Evolutionary conservation across 2,329 filamentous ascomycete species (phyloP).

Genomic region (Colletotrichum sp.): DNA sequence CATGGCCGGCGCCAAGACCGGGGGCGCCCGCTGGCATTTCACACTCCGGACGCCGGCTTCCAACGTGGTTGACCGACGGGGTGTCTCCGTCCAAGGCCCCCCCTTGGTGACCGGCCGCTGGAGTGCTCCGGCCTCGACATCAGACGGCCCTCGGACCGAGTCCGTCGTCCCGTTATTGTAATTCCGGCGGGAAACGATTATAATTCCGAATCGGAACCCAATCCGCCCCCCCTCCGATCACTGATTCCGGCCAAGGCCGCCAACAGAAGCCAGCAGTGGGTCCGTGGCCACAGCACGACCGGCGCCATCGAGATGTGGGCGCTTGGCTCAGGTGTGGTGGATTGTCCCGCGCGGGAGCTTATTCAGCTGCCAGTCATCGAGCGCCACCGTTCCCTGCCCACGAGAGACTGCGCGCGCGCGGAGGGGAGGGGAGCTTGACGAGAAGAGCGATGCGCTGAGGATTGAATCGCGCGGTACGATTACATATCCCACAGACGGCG

Average conservation of each 20-base stretch:
- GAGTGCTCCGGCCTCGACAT: not conserved
- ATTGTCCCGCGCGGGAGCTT: constrained; percentile 15
- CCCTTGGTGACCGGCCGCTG: not conserved
- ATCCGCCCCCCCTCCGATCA: not conserved
- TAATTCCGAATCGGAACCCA: not conserved
- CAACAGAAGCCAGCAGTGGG: not conserved
- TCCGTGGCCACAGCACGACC: not conserved
- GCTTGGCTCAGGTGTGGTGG: not conserved
- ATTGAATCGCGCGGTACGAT: not conserved
- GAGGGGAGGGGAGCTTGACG: not conserved
- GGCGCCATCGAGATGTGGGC: not conserved
- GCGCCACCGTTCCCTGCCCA: not conserved
- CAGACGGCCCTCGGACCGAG: not conserved
- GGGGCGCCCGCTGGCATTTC: not conserved
- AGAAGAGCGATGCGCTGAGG: not conserved
- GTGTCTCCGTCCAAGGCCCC: not conserved
- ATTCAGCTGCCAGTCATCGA: constrained; percentile 13
- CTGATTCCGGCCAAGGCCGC: not conserved
- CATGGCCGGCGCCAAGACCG: not conserved
- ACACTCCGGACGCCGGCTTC: not conserved
- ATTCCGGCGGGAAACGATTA: not conserved
- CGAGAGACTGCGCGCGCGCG: not conserved
- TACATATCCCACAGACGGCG: not conserved
- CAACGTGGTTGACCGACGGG: not conserved
- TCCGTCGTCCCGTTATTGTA: not conserved